Conservation (phyloP, 257 asterid genomes). For the Nicotiana obtusifolia region DNA sequence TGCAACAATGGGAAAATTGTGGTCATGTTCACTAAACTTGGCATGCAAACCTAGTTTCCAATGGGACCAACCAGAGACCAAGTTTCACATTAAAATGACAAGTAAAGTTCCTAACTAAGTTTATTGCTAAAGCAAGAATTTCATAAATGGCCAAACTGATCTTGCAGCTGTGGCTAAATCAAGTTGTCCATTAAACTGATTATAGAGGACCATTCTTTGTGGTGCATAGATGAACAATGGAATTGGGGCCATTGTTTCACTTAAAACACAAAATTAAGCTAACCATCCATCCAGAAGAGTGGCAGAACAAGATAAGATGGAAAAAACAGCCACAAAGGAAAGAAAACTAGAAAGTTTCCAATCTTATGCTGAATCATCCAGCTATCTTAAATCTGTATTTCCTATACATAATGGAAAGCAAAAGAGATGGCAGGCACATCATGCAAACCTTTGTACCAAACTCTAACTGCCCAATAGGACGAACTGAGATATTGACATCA, state of each 20-base stretch:
- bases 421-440: neutral
- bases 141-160: neutral
- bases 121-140: neutral
- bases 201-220: neutral
- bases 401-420: neutral
- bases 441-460: conserved; percentile 85
- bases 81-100: neutral
- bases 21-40: neutral
- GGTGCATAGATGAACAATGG: neutral
- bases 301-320: neutral
- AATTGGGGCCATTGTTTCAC: neutral
- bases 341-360: neutral
- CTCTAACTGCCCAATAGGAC: conserved; percentile 75
- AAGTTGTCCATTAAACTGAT: neutral
- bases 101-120: neutral
- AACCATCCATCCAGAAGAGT: neutral
- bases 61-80: neutral
- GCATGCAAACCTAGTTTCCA: neutral
- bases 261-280: neutral
- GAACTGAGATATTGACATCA: conserved; percentile 91
- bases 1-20: neutral
- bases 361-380: neutral
- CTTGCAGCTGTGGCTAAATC: neutral
- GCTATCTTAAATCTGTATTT: neutral
- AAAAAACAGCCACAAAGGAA: neutral